phyloP scores from a whole-genome alignment of 805 yeast species.

The Myxozyma sirexii region DNA sequence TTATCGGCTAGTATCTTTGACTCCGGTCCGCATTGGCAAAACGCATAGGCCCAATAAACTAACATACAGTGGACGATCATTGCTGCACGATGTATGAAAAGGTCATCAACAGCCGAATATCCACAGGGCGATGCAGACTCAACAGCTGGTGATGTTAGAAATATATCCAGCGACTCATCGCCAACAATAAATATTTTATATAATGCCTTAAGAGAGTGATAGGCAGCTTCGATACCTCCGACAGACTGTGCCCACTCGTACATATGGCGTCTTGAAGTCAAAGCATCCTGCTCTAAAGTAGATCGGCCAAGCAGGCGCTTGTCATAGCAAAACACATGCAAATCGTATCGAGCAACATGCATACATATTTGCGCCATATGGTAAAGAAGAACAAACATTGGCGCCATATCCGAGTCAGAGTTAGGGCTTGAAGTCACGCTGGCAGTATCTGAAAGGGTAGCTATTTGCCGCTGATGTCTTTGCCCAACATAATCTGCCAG shows the following conservation, averaged over 20 bases:
- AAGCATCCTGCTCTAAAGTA: slow-evolving; percentile 55
- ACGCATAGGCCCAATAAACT: slow-evolving; percentile 44
- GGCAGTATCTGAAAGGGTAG: not conserved
- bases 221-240: slow-evolving; percentile 53
- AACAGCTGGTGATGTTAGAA: not conserved
- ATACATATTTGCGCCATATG: slow-evolving; percentile 39
- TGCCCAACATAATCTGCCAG: slow-evolving; percentile 39
- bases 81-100: slow-evolving; percentile 38
- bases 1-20: slow-evolving; percentile 24
- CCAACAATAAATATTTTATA: slow-evolving; percentile 19
- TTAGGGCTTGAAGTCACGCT: not conserved
- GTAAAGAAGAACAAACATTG: slow-evolving; percentile 13
- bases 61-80: slow-evolving; percentile 38
- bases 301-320: slow-evolving; percentile 75
- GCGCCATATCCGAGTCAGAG: slow-evolving; percentile 8
- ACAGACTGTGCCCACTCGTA: slow-evolving; percentile 53
- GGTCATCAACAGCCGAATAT: slow-evolving; percentile 35
- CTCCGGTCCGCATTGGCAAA: slow-evolving; percentile 41
- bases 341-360: slow-evolving; percentile 74
- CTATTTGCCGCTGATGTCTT: not conserved
- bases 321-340: slow-evolving; percentile 77
- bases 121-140: slow-evolving; percentile 21
- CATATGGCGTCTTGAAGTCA: slow-evolving; percentile 53
- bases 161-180: slow-evolving; percentile 6
- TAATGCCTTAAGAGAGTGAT: slow-evolving; percentile 50